Evolutionary conservation across 192 early-diverging fungal species (phyloP).

Genomic region (Backusella sp.): DNA sequence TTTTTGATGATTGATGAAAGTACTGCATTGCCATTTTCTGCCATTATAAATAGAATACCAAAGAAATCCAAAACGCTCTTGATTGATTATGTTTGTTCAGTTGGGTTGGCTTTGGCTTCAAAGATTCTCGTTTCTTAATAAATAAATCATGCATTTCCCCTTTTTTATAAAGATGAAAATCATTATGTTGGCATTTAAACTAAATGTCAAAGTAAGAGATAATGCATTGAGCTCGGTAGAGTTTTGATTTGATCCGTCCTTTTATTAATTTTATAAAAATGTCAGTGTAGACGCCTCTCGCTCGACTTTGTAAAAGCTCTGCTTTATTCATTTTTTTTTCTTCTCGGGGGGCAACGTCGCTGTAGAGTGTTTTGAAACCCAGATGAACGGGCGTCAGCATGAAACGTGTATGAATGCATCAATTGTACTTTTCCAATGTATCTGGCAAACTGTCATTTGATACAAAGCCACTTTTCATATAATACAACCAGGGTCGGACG

Average conservation of each 20-base stretch:
- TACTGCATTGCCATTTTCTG: background rate
- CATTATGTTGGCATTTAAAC: background rate
- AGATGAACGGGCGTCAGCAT: too few relatives aligned
- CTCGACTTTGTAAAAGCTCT: too few relatives aligned
- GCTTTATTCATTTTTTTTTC: too few relatives aligned
- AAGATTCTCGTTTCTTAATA: background rate
- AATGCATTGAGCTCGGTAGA: background rate
- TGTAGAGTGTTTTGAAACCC: too few relatives aligned
- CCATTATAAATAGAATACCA: background rate
- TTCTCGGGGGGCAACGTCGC: too few relatives aligned
- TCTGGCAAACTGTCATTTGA: too few relatives aligned
- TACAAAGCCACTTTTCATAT: too few relatives aligned
- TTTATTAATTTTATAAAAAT: background rate
- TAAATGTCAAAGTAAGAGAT: background rate
- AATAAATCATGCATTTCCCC: background rate
- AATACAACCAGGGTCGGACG: too few relatives aligned
- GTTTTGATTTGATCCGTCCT: background rate
- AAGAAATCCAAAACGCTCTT: background rate
- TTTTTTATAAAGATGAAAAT: background rate
- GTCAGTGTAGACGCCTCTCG: background rate
- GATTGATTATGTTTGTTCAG: conserved; percentile 9
- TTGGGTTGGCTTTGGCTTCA: conserved; percentile 1
- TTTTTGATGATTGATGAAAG: background rate
- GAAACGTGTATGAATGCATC: too few relatives aligned
- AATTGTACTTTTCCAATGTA: too few relatives aligned